Percentiles rank a stretch among this genome's conserved stretches.
These are phyloP conservation scores for Heliocybe sulcata DNA, from an alignment of 1,284 basidiomycete species.

Conservation along the genomic window DNA sequence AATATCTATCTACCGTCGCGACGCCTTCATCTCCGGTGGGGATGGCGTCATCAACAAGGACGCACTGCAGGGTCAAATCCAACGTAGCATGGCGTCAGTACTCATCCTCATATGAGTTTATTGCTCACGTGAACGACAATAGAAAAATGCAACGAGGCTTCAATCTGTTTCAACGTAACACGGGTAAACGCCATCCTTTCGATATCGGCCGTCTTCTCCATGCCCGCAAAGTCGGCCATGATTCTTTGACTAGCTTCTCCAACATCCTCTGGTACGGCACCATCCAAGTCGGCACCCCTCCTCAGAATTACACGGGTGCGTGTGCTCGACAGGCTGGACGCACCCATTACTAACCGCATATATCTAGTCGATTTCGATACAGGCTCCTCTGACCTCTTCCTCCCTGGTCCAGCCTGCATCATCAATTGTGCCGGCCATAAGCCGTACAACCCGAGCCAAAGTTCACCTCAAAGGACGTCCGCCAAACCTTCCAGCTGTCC, in stretches of 20 bases:
- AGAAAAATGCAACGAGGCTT: conserved; percentile 7
- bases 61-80: conserved; percentile 8
- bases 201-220: background rate
- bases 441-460: conserved; percentile 22
- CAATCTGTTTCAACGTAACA: conserved; percentile 5
- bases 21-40: conserved; percentile 2
- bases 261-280: conserved; percentile 9
- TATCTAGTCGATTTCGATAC: conserved; percentile 33
- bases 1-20: conserved; percentile 12
- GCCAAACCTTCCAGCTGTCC: conserved; percentile 17
- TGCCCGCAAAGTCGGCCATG: conserved; percentile 3
- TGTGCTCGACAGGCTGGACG: no score
- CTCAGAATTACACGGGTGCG: conserved; percentile 6
- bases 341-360: no score
- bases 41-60: conserved; percentile 10
- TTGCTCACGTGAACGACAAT: background rate
- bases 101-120: background rate
- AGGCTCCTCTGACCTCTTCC: conserved; percentile 17
- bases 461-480: conserved; percentile 21
- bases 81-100: conserved; percentile 9
- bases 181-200: conserved; percentile 4
- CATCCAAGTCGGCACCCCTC: conserved; percentile 8
- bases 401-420: conserved; percentile 20
- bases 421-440: conserved; percentile 25
- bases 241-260: conserved; percentile 6